Percentiles rank a stretch among this genome's conserved stretches.
Conservation (phyloP, 2,329 filamentous ascomycete genomes). For the Arthroderma sp. region DNA sequence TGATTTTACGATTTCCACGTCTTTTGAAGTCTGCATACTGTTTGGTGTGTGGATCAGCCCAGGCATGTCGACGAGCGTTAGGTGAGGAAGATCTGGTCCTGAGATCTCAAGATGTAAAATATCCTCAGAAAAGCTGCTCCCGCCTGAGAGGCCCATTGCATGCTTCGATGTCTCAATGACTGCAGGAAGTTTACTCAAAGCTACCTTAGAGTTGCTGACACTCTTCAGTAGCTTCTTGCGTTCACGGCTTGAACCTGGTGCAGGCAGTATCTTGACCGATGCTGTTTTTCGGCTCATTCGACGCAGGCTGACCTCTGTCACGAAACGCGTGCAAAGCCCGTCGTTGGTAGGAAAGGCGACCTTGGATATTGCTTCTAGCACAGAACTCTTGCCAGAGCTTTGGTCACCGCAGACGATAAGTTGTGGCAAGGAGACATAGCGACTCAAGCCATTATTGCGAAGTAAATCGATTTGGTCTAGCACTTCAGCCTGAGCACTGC, state of each 20-base stretch:
- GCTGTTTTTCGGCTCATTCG: constrained; percentile 14
- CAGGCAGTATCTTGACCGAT: constrained; percentile 26
- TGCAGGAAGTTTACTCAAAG: not conserved
- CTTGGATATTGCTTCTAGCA: constrained; percentile 22
- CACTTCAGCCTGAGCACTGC: constrained; percentile 18
- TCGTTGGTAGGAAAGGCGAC: constrained; percentile 24
- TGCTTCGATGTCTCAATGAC: not conserved
- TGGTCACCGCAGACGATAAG: constrained; percentile 30
- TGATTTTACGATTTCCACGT: constrained; percentile 25
- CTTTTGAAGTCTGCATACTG: constrained; percentile 10
- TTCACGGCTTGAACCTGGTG: constrained; percentile 12
- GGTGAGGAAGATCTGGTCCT: constrained; percentile 27
- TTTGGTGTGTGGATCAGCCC: constrained; percentile 28
- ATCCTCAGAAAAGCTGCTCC: constrained; percentile 15
- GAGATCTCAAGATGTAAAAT: constrained; percentile 31
- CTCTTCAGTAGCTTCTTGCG: not conserved
- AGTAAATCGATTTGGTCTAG: constrained; percentile 43
- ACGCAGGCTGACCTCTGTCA: constrained; percentile 34
- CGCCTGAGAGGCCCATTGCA: not conserved
- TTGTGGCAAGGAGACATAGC: constrained; percentile 31
- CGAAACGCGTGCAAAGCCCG: constrained; percentile 31
- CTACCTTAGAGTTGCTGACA: too few relatives aligned
- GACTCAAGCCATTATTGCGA: constrained; percentile 35
- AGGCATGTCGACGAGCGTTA: constrained; percentile 36
- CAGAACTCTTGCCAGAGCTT: constrained; percentile 25